Conservation (phyloP, 352 stramenopile genomes). For the Hyaloperonospora brassicae region DNA sequence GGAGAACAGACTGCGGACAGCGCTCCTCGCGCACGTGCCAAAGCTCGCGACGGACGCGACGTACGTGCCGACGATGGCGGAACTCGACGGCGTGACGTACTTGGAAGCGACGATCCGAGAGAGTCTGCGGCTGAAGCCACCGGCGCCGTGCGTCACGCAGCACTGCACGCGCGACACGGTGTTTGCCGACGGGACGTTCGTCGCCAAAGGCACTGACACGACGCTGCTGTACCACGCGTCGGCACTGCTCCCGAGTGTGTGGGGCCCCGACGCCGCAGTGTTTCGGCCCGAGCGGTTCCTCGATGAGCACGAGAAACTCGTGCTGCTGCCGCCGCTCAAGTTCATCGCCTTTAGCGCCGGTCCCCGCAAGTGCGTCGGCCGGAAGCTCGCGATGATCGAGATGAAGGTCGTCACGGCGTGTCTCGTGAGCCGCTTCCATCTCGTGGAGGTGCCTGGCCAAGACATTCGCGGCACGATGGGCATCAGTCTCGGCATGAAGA, state of each 20-base stretch:
- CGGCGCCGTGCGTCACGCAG: slow-evolving; percentile 34
- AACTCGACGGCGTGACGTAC: slow-evolving; percentile 25
- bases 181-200: slow-evolving; percentile 41
- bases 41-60: slow-evolving; percentile 15
- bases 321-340: slow-evolving; percentile 23
- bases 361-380: slow-evolving; percentile 27
- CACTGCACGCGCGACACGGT: slow-evolving; percentile 34
- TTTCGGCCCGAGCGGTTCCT: slow-evolving; percentile 44
- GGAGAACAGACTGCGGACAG: slow-evolving; percentile 22
- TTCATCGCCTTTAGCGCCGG: slow-evolving; percentile 37
- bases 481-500: slow-evolving; percentile 46
- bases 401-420: slow-evolving; percentile 57
- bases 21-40: slow-evolving; percentile 24
- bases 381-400: slow-evolving; percentile 60
- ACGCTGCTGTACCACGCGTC: slow-evolving; percentile 36
- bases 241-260: slow-evolving; percentile 29
- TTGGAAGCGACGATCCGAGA: slow-evolving; percentile 40
- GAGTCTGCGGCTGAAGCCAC: slow-evolving; percentile 39
- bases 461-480: slow-evolving; percentile 35
- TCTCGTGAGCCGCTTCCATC: slow-evolving; percentile 49
- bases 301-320: slow-evolving; percentile 22
- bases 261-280: slow-evolving; percentile 31
- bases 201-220: slow-evolving; percentile 32
- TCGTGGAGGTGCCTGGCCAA: slow-evolving; percentile 31
- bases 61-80: slow-evolving; percentile 32